phyloP scores from a whole-genome alignment of 1,284 basidiomycete species.

The Schizopora paradoxa region DNA sequence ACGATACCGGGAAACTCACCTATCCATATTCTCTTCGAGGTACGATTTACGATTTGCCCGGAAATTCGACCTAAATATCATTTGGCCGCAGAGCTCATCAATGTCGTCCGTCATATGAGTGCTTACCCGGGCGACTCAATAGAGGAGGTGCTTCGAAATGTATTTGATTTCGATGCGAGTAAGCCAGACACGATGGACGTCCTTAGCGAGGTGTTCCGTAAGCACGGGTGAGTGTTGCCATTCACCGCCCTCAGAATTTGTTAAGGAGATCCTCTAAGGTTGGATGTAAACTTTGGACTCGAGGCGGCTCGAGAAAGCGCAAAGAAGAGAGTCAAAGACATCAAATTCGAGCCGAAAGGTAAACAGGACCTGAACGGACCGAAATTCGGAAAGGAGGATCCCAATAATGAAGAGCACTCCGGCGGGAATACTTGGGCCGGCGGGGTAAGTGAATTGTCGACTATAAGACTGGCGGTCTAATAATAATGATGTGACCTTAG shows the following conservation, averaged over 20 bases:
- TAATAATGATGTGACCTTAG: conserved; percentile 27
- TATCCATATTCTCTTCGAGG: conserved; percentile 66
- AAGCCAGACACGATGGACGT: conserved; percentile 59
- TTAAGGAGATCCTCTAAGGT: conserved; percentile 28
- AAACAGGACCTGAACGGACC: conserved; percentile 43
- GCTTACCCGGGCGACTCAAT: conserved; percentile 53
- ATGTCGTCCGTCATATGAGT: conserved; percentile 55
- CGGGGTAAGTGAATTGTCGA: conserved; percentile 39
- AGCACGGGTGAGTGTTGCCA: conserved; percentile 44
- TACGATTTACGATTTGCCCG: conserved; percentile 22
- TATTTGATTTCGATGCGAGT: conserved; percentile 66
- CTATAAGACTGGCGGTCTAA: not conserved
- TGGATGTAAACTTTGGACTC: conserved; percentile 49
- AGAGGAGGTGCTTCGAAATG: conserved; percentile 50
- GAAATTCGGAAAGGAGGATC: conserved; percentile 57
- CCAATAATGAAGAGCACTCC: conserved; percentile 44
- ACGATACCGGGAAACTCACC: conserved; percentile 48
- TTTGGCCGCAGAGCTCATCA: conserved; percentile 49
- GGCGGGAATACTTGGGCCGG: conserved; percentile 61
- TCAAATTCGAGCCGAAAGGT: conserved; percentile 50
- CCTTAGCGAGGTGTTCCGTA: conserved; percentile 48
- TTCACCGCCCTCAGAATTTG: not conserved
- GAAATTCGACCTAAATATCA: not conserved
- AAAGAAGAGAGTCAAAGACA: conserved; percentile 45
- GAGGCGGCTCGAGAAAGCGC: conserved; percentile 48